These are phyloP conservation scores for Kwoniella sp. DNA, from an alignment of 768 basidiomycete genomes.

Conservation along the genomic window DNA sequence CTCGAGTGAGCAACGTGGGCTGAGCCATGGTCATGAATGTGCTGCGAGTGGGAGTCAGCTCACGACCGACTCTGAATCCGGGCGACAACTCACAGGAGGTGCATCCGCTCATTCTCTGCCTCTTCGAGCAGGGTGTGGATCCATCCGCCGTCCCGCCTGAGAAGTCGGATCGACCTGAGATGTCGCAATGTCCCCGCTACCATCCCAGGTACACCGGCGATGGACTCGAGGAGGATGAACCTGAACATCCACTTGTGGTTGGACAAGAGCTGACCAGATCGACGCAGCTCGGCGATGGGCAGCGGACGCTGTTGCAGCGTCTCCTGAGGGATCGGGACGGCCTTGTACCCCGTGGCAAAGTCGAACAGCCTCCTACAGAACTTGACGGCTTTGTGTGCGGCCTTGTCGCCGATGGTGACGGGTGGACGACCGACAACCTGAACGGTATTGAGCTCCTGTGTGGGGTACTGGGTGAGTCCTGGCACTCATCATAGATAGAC, in stretches of 20 bases:
- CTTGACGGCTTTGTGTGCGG: conserved; percentile 64
- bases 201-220: conserved; percentile 96
- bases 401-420: conserved; percentile 65
- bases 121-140: conserved; percentile 90
- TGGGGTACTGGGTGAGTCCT: no score
- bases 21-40: conserved; percentile 91
- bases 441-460: conserved; percentile 53
- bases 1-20: conserved; percentile 75
- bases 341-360: conserved; percentile 77
- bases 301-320: conserved; percentile 55
- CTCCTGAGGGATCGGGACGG: conserved; percentile 56
- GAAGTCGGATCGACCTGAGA: conserved; percentile 76
- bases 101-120: conserved; percentile 97
- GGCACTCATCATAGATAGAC: background rate
- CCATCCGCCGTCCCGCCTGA: conserved; percentile 72
- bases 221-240: conserved; percentile 72
- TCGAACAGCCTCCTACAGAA: conserved; percentile 68
- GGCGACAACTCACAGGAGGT: conserved; percentile 63
- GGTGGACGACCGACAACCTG: conserved; percentile 64
- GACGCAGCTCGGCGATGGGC: conserved; percentile 67
- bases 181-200: conserved; percentile 64
- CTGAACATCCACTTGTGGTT: conserved; percentile 67
- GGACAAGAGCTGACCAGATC: conserved; percentile 67
- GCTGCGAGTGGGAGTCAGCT: conserved; percentile 52
- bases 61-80: conserved; percentile 1